Base-by-base conservation (phyloP, 148 eudicot genomes). In the Linanthus parryae region DNA sequence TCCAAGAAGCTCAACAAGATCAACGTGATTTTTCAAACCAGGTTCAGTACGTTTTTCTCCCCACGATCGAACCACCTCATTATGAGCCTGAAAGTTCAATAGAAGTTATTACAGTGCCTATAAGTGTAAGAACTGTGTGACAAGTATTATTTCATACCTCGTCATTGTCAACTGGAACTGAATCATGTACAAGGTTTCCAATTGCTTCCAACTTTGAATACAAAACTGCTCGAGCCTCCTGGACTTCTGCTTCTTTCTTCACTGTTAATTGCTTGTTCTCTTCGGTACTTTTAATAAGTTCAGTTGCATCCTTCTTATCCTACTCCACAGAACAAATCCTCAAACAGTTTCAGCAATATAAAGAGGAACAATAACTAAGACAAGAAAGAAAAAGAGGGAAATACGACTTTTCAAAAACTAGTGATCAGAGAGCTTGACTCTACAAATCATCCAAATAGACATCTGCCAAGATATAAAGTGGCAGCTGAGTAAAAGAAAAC, bases 101-200 rank as follows among this genome's bases (percentile, higher is more conserved):
- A 20, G 7, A 37, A 35, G 23, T 16, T 24, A 14, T 14, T 9
- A 15, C 5, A 51, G 31, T 44, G 4, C 4, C 4, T 11, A 2
- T 5, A 20, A n/a, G n/a, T n/a, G n/a, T 1, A 8, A 9, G 12
- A 34, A 5, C 14, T 59, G 44, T 18, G 16, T 21, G 3, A 44
- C 31, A 13, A 17, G 51, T 13, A 14, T 25, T 33, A n/a, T 36
- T 24, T 11, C 56, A 53, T 61, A 91, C 98, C 95, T 91, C 98
- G 65, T 91, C 84, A 20, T 81, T 62, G 73, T 69, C 65, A 29
- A 86, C 61, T 41, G 89, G 98, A 49, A 91, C 98, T 20, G 95
- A 76, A 71, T 91, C 94, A 70, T 91, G 98, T 56, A 91, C 78
- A 48, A 91, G 83, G 62, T 91, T 91, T 43, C 98, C 98, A 48